phyloP scores from a whole-genome alignment of 345 rosid genomes.

The Noccaea bulbosa region DNA sequence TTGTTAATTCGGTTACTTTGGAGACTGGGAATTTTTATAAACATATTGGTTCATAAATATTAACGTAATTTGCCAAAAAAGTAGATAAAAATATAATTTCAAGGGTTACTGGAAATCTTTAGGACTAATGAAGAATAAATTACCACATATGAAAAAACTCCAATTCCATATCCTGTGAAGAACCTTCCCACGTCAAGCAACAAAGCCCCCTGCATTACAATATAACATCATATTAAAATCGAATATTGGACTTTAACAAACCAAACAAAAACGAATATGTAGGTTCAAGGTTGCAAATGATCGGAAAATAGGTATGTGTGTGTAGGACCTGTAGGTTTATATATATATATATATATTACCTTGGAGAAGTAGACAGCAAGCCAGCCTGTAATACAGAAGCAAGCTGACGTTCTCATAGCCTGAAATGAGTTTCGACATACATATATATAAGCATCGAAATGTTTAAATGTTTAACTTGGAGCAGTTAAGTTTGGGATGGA shows the following conservation, averaged over 20 bases:
- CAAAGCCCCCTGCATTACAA: conserved; percentile 54
- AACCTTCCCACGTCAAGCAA: conserved; percentile 83
- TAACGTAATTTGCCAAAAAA: neutral
- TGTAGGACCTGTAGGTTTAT: too few species aligned
- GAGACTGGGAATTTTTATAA: conserved; percentile 4
- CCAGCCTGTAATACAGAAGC: conserved; percentile 85
- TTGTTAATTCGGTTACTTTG: conserved; percentile 3
- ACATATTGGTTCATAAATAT: neutral
- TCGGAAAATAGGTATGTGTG: neutral
- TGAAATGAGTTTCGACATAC: conserved; percentile 38
- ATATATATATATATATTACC: conserved; percentile 46
- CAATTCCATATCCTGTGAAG: conserved; percentile 87
- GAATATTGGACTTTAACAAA: neutral
- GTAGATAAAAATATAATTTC: neutral
- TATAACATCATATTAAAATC: neutral
- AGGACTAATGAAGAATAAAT: neutral
- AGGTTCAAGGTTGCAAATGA: neutral
- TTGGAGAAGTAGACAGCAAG: conserved; percentile 68
- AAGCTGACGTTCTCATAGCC: conserved; percentile 89
- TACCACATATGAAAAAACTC: conserved; percentile 94
- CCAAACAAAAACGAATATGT: neutral
- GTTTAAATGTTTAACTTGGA: neutral
- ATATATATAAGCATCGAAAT: neutral
- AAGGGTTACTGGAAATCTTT: neutral
- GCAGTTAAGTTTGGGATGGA: neutral